A percentile compares a stretch with the other conserved stretches of the same genome.
Conservation (phyloP, 805 yeast genomes). For the Yueomyces sp. region DNA sequence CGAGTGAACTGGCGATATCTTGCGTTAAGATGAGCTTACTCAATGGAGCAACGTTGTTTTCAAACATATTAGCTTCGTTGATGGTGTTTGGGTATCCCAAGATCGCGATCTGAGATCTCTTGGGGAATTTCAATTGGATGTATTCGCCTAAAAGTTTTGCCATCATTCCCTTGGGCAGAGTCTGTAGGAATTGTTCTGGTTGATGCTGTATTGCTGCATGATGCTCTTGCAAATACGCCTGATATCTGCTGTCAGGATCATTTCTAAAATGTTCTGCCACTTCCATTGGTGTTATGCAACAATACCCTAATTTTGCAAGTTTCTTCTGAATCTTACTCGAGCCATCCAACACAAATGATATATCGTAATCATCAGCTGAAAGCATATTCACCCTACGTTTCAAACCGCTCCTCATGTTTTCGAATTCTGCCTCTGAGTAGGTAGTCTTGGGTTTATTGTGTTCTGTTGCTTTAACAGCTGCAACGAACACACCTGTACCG, state of each 20-base stretch:
- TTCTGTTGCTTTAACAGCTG: constrained; percentile 26
- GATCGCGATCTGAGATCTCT: constrained; percentile 35
- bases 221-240: constrained; percentile 36
- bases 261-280: constrained; percentile 34
- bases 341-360: constrained; percentile 27
- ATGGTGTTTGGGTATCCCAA: constrained; percentile 48
- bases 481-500: constrained; percentile 31
- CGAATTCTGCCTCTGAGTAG: constrained; percentile 29
- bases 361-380: constrained; percentile 28
- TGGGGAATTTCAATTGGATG: constrained; percentile 12
- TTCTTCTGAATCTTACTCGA: constrained; percentile 12
- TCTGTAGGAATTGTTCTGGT: constrained; percentile 13
- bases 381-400: constrained; percentile 36
- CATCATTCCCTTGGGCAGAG: constrained; percentile 25
- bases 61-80: constrained; percentile 53
- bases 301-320: background rate
- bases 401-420: constrained; percentile 33
- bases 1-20: constrained; percentile 16
- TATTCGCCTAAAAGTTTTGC: constrained; percentile 22
- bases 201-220: constrained; percentile 15
- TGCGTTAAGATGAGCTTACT: background rate
- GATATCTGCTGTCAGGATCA: constrained; percentile 33
- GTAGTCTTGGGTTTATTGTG: constrained; percentile 21
- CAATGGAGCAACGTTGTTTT: constrained; percentile 41
- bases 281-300: constrained; percentile 24